phyloP scores from a whole-genome alignment of 75 land plant genomes.

The Ceratopteris richardii region DNA sequence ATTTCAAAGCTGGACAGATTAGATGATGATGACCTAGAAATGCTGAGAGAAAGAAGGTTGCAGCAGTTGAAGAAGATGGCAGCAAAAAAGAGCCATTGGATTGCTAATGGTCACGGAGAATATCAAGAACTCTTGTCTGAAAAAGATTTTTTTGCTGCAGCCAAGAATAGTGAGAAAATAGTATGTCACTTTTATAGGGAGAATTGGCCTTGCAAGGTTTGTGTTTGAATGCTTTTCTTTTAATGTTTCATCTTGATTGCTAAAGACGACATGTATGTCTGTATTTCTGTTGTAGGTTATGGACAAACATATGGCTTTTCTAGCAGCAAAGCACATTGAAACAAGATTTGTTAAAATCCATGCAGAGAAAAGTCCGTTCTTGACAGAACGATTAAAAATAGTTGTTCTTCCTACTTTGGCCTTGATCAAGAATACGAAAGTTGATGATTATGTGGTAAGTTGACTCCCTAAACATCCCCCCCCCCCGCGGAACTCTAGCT shows the following conservation, averaged over 20 bases:
- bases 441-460: conserved; percentile 95
- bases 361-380: conserved; percentile 97
- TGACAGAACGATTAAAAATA: conserved; percentile 82
- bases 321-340: conserved; percentile 89
- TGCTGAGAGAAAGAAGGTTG: conserved; percentile 56
- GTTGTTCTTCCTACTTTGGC: conserved; percentile 92
- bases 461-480: too few species aligned
- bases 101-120: conserved; percentile 82
- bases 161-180: conserved; percentile 92
- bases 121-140: conserved; percentile 74
- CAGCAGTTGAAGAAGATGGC: conserved; percentile 82
- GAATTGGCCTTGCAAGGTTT: conserved; percentile 99
- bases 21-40: conserved; percentile 60
- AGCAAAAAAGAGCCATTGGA: conserved; percentile 67
- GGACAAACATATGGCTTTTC: conserved; percentile 76
- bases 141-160: conserved; percentile 87
- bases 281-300: conserved; percentile 55
- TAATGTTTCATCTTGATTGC: too few species aligned
- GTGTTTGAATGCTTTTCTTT: neutral
- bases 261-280: neutral
- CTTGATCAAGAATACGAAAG: conserved; percentile 90
- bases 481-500: too few species aligned
- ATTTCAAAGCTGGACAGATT: conserved; percentile 60
- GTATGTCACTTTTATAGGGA: conserved; percentile 96
- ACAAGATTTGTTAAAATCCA: conserved; percentile 90